Evolutionary conservation across 177 flowering plant genomes (phyloP).

Genomic region (Tripterygium wilfordii): DNA sequence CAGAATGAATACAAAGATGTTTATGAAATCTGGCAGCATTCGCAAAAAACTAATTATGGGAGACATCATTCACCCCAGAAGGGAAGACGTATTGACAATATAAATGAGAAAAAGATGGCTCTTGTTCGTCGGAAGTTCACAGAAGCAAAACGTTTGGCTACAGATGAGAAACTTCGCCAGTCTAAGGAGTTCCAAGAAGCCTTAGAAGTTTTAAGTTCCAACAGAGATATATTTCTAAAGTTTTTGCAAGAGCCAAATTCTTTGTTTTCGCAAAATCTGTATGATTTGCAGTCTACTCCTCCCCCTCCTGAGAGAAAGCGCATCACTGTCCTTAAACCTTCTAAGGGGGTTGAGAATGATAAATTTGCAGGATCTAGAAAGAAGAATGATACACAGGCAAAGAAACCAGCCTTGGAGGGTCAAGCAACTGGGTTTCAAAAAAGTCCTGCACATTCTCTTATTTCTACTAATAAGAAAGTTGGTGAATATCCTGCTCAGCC

Average conservation of each 20-base stretch:
- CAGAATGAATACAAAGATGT: slow-evolving; percentile 55
- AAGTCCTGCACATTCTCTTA: slow-evolving; percentile 21
- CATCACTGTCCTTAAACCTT: slow-evolving; percentile 84
- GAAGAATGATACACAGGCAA: slow-evolving; percentile 34
- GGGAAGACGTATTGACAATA: slow-evolving; percentile 28
- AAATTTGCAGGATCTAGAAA: slow-evolving; percentile 24
- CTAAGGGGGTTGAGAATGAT: slow-evolving; percentile 46
- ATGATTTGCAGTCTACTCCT: slow-evolving; percentile 42
- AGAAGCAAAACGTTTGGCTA: slow-evolving; percentile 80
- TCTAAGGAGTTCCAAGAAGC: slow-evolving; percentile 91
- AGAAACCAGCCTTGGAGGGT: slow-evolving; percentile 27
- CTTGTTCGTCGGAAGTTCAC: slow-evolving; percentile 85
- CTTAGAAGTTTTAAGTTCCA: slow-evolving; percentile 71
- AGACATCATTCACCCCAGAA: slow-evolving; percentile 36
- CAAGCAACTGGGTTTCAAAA: slow-evolving; percentile 36
- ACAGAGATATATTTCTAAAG: slow-evolving; percentile 67
- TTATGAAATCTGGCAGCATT: slow-evolving; percentile 59
- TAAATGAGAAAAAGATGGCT: slow-evolving; percentile 60
- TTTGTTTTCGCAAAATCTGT: slow-evolving; percentile 48
- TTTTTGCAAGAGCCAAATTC: slow-evolving; percentile 84
- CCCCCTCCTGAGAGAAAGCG: slow-evolving; percentile 66
- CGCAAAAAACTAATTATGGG: slow-evolving; percentile 24
- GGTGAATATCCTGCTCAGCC: slow-evolving; percentile 47
- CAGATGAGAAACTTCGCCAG: slow-evolving; percentile 78
- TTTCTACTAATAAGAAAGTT: slow-evolving; percentile 25